Percentiles rank a stretch among this genome's conserved stretches.
phyloP scores from a whole-genome alignment of 1,284 basidiomycete species.

The Sporisorium reilianum region DNA sequence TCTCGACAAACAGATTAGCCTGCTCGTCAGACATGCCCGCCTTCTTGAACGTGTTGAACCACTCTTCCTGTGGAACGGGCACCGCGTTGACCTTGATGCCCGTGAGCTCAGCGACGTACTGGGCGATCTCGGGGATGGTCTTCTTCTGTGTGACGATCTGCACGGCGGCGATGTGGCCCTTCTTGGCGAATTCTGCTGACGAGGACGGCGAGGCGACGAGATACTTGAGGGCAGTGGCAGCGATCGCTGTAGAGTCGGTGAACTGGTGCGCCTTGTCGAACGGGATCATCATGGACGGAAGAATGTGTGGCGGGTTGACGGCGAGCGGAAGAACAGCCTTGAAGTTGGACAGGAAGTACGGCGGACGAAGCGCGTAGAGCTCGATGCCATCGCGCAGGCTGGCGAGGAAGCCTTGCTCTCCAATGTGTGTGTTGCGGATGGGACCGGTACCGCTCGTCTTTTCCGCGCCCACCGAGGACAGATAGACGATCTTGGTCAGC shows the following conservation, averaged over 20 bases:
- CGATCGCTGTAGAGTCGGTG: constrained; percentile 17
- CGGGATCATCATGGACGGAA: constrained; percentile 26
- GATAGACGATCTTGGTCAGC: constrained; percentile 30
- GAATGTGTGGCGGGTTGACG: constrained; percentile 27
- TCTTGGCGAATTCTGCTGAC: neutral
- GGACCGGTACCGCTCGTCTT: constrained; percentile 15
- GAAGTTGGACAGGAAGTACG: constrained; percentile 25
- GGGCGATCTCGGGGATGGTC: constrained; percentile 28
- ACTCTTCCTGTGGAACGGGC: constrained; percentile 23
- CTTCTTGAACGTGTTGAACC: constrained; percentile 22
- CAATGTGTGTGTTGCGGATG: constrained; percentile 21
- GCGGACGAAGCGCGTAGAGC: constrained; percentile 8
- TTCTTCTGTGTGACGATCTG: constrained; percentile 19
- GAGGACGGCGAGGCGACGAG: constrained; percentile 11
- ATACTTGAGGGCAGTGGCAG: constrained; percentile 27
- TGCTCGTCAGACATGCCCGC: constrained; percentile 22
- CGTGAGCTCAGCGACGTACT: constrained; percentile 15
- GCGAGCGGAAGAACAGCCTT: constrained; percentile 19
- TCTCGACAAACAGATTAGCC: constrained; percentile 12
- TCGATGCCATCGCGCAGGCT: constrained; percentile 26
- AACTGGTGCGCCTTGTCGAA: constrained; percentile 19
- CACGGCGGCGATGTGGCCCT: constrained; percentile 19
- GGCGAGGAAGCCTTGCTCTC: constrained; percentile 16
- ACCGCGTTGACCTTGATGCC: constrained; percentile 22
- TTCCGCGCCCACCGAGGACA: constrained; percentile 28